Base-by-base conservation (phyloP, 805 yeast species). In the Metschnikowia bowlesiae region DNA sequence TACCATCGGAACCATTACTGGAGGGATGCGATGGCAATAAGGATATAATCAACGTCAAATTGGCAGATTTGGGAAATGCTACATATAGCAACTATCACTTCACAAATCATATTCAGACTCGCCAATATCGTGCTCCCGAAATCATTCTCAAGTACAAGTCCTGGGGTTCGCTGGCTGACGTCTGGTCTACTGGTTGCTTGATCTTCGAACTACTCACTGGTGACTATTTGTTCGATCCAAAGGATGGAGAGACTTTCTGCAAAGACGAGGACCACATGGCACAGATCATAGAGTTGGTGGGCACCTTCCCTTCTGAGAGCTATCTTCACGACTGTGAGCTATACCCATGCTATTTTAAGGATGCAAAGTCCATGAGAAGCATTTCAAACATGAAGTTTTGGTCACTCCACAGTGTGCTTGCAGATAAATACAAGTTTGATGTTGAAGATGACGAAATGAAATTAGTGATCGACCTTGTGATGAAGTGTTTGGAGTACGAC, bases 221-320 rank as follows among this genome's bases (percentile, higher is more conserved):
- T 3, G 98, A 92, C 67, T 91, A 91, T 62, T 68, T 94, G 45
- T 94, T 92, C 66, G 97, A 92, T 65, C 99, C 99, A 5, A 80
- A 83, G 47, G 81, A 81, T 53, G 90, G 91, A 1, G 81, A 79
- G 49, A 74, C 86, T 4, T 92, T 89, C 68, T 66, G 84, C 44
- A 91, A 91, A 62, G 96, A 91, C 66, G 97, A 92, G 63, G 99
- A 94, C 66, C 99, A 94, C 66, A 77, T 94, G 59, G 98, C 98
- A 0, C 98, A 94, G 66, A 89, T 94, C 11, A 83, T 94, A 34
- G 98, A 92, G 66, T 73, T 88, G 14, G 64, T 88, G 47, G 92
- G 95, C 1, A 76, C 79, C 32, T 71, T 86, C 48, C 95, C 96
- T 2, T 59, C 79, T 13, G 71, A 75, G 44, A 62, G 84, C 59